Conservation (phyloP, 2,329 filamentous ascomycete species). For the Phyllosticta citrichinensis region DNA sequence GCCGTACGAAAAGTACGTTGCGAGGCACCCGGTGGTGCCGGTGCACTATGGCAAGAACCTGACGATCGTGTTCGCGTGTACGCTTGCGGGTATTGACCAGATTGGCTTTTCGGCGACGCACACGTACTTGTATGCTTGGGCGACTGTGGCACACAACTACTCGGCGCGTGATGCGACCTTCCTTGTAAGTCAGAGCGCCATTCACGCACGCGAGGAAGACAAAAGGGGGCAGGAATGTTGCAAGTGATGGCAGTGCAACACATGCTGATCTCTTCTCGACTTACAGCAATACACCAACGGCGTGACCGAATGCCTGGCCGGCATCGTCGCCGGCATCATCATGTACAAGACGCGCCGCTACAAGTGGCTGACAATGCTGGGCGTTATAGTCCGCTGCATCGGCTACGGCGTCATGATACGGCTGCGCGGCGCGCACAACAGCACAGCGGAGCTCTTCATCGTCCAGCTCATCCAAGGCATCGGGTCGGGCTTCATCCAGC, state of each 20-base stretch:
- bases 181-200: slow-evolving; percentile 14
- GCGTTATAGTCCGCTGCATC: slow-evolving; percentile 33
- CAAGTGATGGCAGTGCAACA: background rate
- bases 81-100: slow-evolving; percentile 33
- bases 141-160: slow-evolving; percentile 33
- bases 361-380: slow-evolving; percentile 38
- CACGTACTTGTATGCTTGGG: slow-evolving; percentile 41
- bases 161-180: slow-evolving; percentile 34
- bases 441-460: slow-evolving; percentile 36
- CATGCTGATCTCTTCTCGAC: background rate
- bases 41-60: slow-evolving; percentile 35
- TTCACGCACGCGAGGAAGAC: background rate
- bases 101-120: slow-evolving; percentile 37
- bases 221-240: background rate
- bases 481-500: slow-evolving; percentile 38
- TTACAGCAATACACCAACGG: slow-evolving; percentile 17
- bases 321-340: slow-evolving; percentile 30
- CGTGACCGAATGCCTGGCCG: slow-evolving; percentile 35
- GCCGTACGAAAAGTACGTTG: slow-evolving; percentile 38
- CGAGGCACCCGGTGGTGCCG: slow-evolving; percentile 38
- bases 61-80: slow-evolving; percentile 31
- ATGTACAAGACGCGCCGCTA: slow-evolving; percentile 36
- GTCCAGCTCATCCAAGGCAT: slow-evolving; percentile 41
- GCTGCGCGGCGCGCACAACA: slow-evolving; percentile 35
- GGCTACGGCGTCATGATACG: slow-evolving; percentile 44